phyloP scores from a whole-genome alignment of 768 basidiomycete species.

The Tylopilus vinaceipallidus region DNA sequence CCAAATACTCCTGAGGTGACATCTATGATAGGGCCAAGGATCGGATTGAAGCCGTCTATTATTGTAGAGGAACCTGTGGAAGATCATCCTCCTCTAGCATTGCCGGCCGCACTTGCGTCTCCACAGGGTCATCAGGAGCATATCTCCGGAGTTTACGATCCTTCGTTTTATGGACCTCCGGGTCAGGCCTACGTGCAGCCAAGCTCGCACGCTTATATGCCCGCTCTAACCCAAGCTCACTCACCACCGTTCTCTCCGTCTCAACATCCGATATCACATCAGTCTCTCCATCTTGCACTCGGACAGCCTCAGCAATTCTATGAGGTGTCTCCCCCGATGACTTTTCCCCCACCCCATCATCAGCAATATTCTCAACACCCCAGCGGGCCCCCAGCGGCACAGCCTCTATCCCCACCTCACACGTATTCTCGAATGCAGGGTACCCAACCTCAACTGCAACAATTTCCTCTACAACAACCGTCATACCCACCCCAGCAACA shows the following conservation, averaged over 20 bases:
- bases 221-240: conserved; percentile 1
- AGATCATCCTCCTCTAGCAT: not conserved
- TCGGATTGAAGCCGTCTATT: conserved; percentile 17
- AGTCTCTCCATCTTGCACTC: conserved; percentile 6
- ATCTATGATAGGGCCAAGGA: not conserved
- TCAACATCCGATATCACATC: conserved; percentile 8
- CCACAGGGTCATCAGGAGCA: not conserved
- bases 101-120: conserved; percentile 6
- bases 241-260: conserved; percentile 6
- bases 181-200: conserved; percentile 11
- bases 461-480: conserved; percentile 4
- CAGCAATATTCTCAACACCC: conserved; percentile 20
- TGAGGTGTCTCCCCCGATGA: not conserved
- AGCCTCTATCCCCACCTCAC: conserved; percentile 12
- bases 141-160: not conserved
- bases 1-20: conserved; percentile 2
- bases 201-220: conserved; percentile 9
- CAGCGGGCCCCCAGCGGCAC: conserved; percentile 3
- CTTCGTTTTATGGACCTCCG: conserved; percentile 4
- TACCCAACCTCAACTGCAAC: conserved; percentile 13
- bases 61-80: conserved; percentile 13
- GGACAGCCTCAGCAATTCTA: conserved; percentile 18
- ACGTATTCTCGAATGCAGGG: conserved; percentile 7
- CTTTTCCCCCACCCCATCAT: conserved; percentile 1
- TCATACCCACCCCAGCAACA: conserved; percentile 10